Base-by-base conservation (phyloP, 2,329 filamentous ascomycete genomes). In the Colletotrichum lentis region DNA sequence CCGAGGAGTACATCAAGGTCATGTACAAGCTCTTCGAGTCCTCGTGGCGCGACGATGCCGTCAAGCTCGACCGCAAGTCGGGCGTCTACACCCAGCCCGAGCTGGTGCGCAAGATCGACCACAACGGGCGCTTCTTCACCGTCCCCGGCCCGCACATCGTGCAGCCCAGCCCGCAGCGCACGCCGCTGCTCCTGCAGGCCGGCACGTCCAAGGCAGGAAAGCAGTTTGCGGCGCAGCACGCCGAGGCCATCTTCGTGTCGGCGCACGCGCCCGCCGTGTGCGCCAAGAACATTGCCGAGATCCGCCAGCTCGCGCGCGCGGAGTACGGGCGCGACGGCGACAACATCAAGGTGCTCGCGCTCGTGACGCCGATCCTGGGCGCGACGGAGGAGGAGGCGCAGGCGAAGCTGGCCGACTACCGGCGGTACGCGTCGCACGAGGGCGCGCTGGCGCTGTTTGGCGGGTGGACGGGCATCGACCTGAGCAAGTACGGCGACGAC, bases 391-490 rank as follows among this genome's bases (percentile, higher is more conserved):
- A 89, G 64, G 89, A 91, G 74, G 90, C 91, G 0, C 78, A 83
- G 66, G 85, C 82, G 7, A 92, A 92, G 77, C 86, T 89, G 59
- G 78, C 81, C 0, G 87, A 91, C 5, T 88, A 87, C 68, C 81
- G 84, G 11, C 82, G 84, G 63, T 87, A 91, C 73, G 90, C 88
- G 1, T 84, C 81, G 2, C 77, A 77, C 43, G 90, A 85, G 71
- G 91, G 91, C 2, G 90, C 90, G 0, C 74, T 92, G 64, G 88
- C 90, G 1, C 77, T 93, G 20, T 93, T 93, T 72, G 89, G 90
- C 22, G 91, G 91, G 1, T 93, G 90, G 90, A 92, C 90, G 0
- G 91, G 83, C 2, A 84, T 85, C 27, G 82, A 85, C 61, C 71
- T 85, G 16, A 80, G 83, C 39, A 80, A 85, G 59, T 91, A 90